Evolutionary conservation across 306 rosid genomes (phyloP).

Genomic region (Malus domestica): DNA sequence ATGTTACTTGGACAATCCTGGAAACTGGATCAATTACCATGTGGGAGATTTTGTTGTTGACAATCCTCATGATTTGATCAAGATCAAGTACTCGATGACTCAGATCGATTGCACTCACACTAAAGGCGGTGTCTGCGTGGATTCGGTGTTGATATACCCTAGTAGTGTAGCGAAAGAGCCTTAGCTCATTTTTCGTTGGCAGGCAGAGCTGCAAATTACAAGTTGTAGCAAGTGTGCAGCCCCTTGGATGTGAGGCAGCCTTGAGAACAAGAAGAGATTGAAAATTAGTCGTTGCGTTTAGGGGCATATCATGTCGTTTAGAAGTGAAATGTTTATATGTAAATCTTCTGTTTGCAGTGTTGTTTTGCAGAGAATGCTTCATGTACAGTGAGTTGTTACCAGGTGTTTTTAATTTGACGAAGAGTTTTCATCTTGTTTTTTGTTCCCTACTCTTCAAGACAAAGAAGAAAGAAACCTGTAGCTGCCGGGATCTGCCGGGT

Average conservation of each 20-base stretch:
- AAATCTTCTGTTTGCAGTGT: neutral
- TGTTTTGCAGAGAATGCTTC: constrained; percentile 2
- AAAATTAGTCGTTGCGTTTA: neutral
- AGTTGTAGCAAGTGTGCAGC: constrained; percentile 4
- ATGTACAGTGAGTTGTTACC: neutral
- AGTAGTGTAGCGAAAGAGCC: constrained; percentile 22
- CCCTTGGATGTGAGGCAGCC: neutral
- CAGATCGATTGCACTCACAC: constrained; percentile 94
- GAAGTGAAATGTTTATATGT: neutral
- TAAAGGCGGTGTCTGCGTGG: constrained; percentile 88
- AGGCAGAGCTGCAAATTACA: constrained; percentile 15
- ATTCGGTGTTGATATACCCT: constrained; percentile 56
- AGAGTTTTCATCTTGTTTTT: neutral
- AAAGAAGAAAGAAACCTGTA: neutral
- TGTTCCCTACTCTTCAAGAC: neutral
- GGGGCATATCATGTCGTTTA: constrained; percentile 4
- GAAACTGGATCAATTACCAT: constrained; percentile 61
- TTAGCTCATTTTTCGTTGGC: constrained; percentile 22
- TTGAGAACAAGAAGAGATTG: neutral
- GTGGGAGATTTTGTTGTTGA: constrained; percentile 64
- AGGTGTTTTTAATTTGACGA: neutral
- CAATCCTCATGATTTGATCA: constrained; percentile 38
- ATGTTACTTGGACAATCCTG: constrained; percentile 56
- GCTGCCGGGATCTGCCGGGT: neutral
- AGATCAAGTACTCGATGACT: constrained; percentile 59